Conservation (phyloP, 495 filamentous ascomycete species). For the Amphirosellinia nigrospora region DNA sequence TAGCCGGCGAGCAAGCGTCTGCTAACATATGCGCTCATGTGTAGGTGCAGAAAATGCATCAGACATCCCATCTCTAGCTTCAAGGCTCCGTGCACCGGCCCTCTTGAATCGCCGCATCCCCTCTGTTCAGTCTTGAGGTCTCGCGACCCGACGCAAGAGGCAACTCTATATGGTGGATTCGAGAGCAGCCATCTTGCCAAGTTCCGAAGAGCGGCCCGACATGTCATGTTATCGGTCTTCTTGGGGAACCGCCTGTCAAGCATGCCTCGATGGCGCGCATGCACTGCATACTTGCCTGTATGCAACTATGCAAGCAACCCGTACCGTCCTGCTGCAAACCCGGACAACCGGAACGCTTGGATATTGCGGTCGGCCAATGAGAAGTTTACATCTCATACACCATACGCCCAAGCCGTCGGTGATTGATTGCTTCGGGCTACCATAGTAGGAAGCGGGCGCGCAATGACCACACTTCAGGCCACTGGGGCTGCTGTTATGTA, state of each 20-base stretch:
- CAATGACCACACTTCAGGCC: background rate
- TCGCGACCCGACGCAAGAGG: background rate
- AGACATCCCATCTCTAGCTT: background rate
- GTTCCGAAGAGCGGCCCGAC: background rate
- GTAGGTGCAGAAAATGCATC: background rate
- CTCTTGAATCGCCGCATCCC: background rate
- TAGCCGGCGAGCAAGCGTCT: background rate
- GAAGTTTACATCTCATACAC: background rate
- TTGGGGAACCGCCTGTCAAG: background rate
- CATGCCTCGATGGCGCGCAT: background rate
- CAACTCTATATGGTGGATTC: background rate
- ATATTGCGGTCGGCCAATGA: background rate
- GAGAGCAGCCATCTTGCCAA: background rate
- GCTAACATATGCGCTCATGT: background rate
- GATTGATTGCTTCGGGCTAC: slow-evolving; percentile 11
- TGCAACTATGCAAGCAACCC: slow-evolving; percentile 11
- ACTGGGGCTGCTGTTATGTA: background rate
- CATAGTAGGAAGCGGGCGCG: background rate
- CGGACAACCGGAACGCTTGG: slow-evolving; percentile 17
- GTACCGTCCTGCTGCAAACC: slow-evolving; percentile 3
- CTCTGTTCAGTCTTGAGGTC: too few relatives aligned
- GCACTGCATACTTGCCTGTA: background rate
- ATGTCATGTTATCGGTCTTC: background rate
- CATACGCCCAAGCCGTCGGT: background rate
- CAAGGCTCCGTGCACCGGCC: background rate